Percentiles rank a stretch among this genome's conserved stretches.
phyloP scores from a whole-genome alignment of 2,329 filamentous ascomycete genomes.

The Elsinoe fawcettii region DNA sequence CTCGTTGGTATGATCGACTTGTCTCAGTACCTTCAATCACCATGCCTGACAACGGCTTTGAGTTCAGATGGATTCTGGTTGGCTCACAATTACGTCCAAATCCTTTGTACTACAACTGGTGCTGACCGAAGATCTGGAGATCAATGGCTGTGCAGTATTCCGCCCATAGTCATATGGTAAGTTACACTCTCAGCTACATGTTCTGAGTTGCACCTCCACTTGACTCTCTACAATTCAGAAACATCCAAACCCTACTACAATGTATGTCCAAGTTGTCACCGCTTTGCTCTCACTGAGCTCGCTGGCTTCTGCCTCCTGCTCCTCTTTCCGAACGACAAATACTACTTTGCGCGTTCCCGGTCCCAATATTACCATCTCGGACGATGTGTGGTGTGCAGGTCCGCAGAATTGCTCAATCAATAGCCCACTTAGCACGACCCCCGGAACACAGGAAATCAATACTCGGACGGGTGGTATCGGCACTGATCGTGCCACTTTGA shows the following conservation, averaged over 20 bases:
- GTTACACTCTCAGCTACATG: background rate
- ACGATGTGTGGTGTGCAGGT: background rate
- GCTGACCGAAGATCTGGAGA: background rate
- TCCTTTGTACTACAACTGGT: background rate
- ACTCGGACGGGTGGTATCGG: background rate
- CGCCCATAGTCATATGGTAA: background rate
- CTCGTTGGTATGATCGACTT: background rate
- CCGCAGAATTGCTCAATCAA: slow-evolving; percentile 1
- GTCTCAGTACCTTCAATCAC: background rate
- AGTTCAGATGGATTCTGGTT: background rate
- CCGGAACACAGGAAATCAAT: background rate
- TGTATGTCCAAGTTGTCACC: background rate
- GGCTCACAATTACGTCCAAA: background rate
- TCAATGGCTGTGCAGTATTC: background rate
- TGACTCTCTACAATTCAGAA: background rate
- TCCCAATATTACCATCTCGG: slow-evolving; percentile 4
- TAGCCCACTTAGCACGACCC: background rate
- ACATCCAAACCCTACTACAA: background rate
- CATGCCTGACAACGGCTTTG: background rate
- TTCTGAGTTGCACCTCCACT: background rate
- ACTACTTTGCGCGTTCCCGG: background rate
- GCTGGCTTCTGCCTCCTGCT: background rate
- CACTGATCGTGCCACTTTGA: background rate
- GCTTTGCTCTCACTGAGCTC: background rate
- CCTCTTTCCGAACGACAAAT: background rate